Evolutionary conservation across 345 rosid genomes (phyloP), one percentile per base, ranked within the genome.

Genomic region (Kandelia obovata): DNA sequence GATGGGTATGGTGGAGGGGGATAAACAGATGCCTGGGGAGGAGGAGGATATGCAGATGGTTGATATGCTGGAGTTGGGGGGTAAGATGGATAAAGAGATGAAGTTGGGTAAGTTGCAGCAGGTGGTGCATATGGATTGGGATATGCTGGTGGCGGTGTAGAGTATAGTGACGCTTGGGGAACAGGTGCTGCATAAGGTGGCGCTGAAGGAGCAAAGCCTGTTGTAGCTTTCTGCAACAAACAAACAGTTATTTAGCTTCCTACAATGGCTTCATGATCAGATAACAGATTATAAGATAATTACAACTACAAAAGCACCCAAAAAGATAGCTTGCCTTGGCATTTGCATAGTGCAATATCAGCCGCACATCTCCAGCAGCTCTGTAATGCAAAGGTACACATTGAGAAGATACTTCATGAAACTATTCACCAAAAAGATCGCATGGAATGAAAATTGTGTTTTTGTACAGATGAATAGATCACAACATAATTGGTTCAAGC

Each of bases 331-430:
- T 81, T 80, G 91, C 98, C 5, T 61, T 83, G 68, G 93, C 93
- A 58, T 79, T 85, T 34, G 80, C 66, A 49, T 86, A 91, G 71
- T 88, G 97, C 73, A 91, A 7, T 34, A 91, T 86, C 73, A 95
- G 75, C 28, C 86, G 79, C 55, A 86, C 89, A 80, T 87, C 96
- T 75, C 99, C 99, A 0, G 97, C 96, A 64, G 66, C 69, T 78
- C 99, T 94, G 87, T 60, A 80, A 73, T 56, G 64, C 66, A 34
- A 64, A 34, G 13, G 4, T 28, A 59, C 25, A 27, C 20, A 52
- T 30, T 64, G 20, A 49, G 64, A 56, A 71, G 35, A 26, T 5
- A 15, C 31, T 7, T 57, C 21, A 5, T 3, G 5, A 37, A 26
- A 55, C 23, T 28, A 62, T 37, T 55, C 43, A 17, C 28, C 43